These are phyloP conservation scores for Podila epigama DNA, from an alignment of 192 early-diverging fungal species.

Conservation along the genomic window DNA sequence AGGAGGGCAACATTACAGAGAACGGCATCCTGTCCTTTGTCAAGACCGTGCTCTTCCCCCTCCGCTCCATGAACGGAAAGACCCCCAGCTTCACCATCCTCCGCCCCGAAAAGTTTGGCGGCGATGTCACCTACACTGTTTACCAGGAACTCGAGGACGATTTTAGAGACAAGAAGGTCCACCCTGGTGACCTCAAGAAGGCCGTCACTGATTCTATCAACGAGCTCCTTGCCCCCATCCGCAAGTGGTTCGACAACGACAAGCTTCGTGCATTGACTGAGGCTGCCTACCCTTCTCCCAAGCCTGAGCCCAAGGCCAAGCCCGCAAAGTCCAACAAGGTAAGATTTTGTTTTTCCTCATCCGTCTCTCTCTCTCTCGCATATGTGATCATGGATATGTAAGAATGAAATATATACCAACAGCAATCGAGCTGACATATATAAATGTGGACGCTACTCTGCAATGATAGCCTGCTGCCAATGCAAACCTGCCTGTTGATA, in stretches of 20 bases:
- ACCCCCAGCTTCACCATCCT: conserved; percentile 68
- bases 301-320: conserved; percentile 56
- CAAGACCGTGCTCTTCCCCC: conserved; percentile 90
- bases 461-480: conserved; percentile 14
- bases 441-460: too few relatives aligned
- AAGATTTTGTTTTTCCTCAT: neutral
- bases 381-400: too few relatives aligned
- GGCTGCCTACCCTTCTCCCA: conserved; percentile 84
- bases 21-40: conserved; percentile 94
- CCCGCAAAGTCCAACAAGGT: conserved; percentile 63
- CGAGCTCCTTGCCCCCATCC: conserved; percentile 86
- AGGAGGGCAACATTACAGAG: conserved; percentile 89
- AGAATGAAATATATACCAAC: too few relatives aligned
- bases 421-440: too few relatives aligned
- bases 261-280: conserved; percentile 75
- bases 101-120: conserved; percentile 92
- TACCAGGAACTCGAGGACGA: conserved; percentile 83
- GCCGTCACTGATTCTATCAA: conserved; percentile 86
- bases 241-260: conserved; percentile 70
- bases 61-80: conserved; percentile 69
- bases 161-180: conserved; percentile 86
- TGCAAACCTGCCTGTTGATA: conserved; percentile 27
- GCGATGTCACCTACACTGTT: conserved; percentile 76
- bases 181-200: conserved; percentile 95
- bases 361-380: too few relatives aligned